Base-by-base conservation (phyloP, 371 early-diverging fungal species). In the Cokeromyces recurvatus region DNA sequence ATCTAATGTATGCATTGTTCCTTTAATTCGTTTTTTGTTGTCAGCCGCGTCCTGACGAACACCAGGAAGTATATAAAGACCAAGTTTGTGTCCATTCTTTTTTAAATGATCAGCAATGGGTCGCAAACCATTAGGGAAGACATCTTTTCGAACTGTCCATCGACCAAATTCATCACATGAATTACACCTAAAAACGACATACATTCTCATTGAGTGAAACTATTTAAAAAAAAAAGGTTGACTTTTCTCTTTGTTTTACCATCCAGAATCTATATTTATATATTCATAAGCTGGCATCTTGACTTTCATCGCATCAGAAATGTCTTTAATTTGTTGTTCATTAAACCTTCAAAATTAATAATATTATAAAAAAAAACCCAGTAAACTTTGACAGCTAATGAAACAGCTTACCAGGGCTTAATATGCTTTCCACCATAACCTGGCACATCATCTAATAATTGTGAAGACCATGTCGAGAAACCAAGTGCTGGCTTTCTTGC, bases 401-500 rank as follows among this genome's bases (percentile, higher is more conserved):
- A 32, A 10, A 25, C n/a, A 1, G 14, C 2, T 11, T 50, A 48
- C 43, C 54, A 58, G 38, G 54, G 61, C 9, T 39, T 46, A 9
- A 49, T 9, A 31, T 53, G 54, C 35, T 58, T 57, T 3, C 73
- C 73, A 9, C 73, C 73, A 40, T 72, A 72, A 9, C 73, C 73
- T 38, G 66, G 64, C 1, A 68, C 60, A 42, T 57, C 57, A 38
- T 72, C 69, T 10, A 72, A 44, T 12, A 72, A 31, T 43, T 72
- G 73, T 6, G 69, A 56, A 4, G 73, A 72, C 73, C 73, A 72
- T 17, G 73, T 72, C 5, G 73, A 72, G 32, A 68, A 72, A 2
- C 73, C 73, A 4, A 72, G 51, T 4, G 68, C 14, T 12, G 73
- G 73, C 22, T 68, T 65, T 22, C 38, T 52, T 14, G 68, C 62